A percentile compares a stretch with the other conserved stretches of the same genome.
These are phyloP conservation scores for Cryphonectria radicalis DNA, from an alignment of 2,329 filamentous ascomycete species.

Conservation along the genomic window DNA sequence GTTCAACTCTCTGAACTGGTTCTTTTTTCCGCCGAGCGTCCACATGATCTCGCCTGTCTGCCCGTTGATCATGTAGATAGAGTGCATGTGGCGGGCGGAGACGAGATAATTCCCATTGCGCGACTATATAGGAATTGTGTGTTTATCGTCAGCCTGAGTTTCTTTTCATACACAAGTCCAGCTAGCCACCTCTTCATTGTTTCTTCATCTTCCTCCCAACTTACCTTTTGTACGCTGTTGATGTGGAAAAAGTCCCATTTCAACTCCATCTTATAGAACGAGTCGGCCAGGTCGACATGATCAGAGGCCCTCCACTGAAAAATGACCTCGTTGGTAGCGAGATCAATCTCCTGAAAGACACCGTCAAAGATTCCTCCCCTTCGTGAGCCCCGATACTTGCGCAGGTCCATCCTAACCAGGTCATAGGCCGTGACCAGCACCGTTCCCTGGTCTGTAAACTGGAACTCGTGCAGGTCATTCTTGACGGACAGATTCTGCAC, in stretches of 20 bases:
- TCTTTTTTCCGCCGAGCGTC: constrained; percentile 55
- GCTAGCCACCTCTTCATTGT: not conserved
- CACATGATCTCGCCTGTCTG: constrained; percentile 53
- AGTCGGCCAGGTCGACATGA: constrained; percentile 34
- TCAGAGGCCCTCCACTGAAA: constrained; percentile 52
- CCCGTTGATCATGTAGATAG: constrained; percentile 52
- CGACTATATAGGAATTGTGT: constrained; percentile 7
- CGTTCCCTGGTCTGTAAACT: constrained; percentile 44
- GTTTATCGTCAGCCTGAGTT: not conserved
- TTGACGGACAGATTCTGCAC: constrained; percentile 11
- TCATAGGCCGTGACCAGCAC: constrained; percentile 45
- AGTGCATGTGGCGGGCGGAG: constrained; percentile 53
- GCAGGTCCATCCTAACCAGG: constrained; percentile 32
- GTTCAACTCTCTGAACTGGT: constrained; percentile 44
- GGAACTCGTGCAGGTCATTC: constrained; percentile 43
- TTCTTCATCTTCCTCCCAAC: not conserved
- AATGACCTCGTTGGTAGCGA: constrained; percentile 51
- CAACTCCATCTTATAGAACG: constrained; percentile 19
- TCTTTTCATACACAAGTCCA: too few species aligned
- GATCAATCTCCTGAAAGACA: constrained; percentile 50
- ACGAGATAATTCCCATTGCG: constrained; percentile 56
- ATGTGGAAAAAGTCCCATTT: constrained; percentile 52
- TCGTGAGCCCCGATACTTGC: constrained; percentile 30
- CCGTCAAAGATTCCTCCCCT: constrained; percentile 39
- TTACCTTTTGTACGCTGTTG: constrained; percentile 48